Evolutionary conservation across 305 asterid species (phyloP), one percentile per base, ranked within the genome.

Genomic region (Fraxinus floribunda): DNA sequence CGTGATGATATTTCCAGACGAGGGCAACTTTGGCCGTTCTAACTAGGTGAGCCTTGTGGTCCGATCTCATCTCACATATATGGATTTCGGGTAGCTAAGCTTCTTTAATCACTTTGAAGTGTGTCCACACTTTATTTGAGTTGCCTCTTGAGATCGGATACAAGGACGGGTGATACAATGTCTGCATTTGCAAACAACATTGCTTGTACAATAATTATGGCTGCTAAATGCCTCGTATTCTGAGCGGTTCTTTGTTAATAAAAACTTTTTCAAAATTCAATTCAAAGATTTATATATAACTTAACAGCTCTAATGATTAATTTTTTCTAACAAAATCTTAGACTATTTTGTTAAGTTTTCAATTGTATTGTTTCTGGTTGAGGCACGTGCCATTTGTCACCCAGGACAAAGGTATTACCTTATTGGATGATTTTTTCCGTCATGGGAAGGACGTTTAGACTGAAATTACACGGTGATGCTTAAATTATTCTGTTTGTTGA

Each of bases 121-220:
- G 60, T 13, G 7, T 49, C 18, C 60, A 49, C 60, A 15, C 18
- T 49, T 15, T 49, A 16, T 49, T 49, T 15, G 60, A 49, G 60
- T 49, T 49, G 7, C 18, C 60, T 49, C 20, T 49, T 49, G 18
- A 49, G 20, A 49, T 46, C 20, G 20, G 60, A 49, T 15, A 44
- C 55, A 11, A 44, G 55, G 55, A 44, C 55, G 16, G 34, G 52
- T 76, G 74, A 24, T 60, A 18, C 26, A 66, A 60, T 72, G 55
- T 77, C 86, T 70, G 77, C 75, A 62, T 41, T 38, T 82, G 20
- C 57, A 79, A 81, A 30, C 68, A 38, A 78, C 78, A 78, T 66
- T 72, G 80, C 71, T 78, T 55, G 15, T 46, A 75, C 76, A 64
- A 26, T 78, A 52, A 44, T 39, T 18, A 41, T 41, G 71, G 60